Conservation (phyloP, 805 yeast genomes). For the Schwanniomyces occidentalis region DNA sequence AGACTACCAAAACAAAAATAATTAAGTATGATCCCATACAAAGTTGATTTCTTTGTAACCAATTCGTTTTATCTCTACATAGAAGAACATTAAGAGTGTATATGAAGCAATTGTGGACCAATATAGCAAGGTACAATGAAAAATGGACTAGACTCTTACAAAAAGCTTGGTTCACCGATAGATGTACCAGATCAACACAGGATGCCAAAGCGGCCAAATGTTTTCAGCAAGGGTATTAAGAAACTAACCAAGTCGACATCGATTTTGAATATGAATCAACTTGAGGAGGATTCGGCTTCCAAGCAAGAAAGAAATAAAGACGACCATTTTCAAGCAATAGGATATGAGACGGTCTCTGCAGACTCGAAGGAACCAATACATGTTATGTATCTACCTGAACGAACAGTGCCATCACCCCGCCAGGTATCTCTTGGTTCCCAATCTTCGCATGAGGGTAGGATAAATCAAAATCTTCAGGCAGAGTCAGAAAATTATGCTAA, state of each 20-base stretch:
- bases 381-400: slow-evolving; percentile 28
- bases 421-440: slow-evolving; percentile 1
- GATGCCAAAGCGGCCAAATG: slow-evolving; percentile 10
- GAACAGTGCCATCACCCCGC: slow-evolving; percentile 3
- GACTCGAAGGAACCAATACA: slow-evolving; percentile 29
- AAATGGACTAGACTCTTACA: background rate
- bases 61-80: no score
- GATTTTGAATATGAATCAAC: slow-evolving; percentile 18
- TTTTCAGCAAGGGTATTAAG: slow-evolving; percentile 30
- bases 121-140: slow-evolving; percentile 4
- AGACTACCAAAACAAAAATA: no score
- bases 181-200: background rate
- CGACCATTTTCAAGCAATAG: slow-evolving; percentile 33
- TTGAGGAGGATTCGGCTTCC: slow-evolving; percentile 5
- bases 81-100: no score
- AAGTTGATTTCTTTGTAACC: no score
- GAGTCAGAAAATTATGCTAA: slow-evolving; percentile 1
- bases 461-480: background rate
- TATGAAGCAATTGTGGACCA: no score
- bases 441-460: slow-evolving; percentile 2
- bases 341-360: slow-evolving; percentile 29
- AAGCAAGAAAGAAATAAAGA: slow-evolving; percentile 1
- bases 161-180: background rate
- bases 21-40: no score
- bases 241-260: slow-evolving; percentile 30